A percentile compares a stretch with the other conserved stretches of the same genome.
Evolutionary conservation across 1,284 basidiomycete genomes (phyloP).

Genomic region (Pulveroboletus sp.): DNA sequence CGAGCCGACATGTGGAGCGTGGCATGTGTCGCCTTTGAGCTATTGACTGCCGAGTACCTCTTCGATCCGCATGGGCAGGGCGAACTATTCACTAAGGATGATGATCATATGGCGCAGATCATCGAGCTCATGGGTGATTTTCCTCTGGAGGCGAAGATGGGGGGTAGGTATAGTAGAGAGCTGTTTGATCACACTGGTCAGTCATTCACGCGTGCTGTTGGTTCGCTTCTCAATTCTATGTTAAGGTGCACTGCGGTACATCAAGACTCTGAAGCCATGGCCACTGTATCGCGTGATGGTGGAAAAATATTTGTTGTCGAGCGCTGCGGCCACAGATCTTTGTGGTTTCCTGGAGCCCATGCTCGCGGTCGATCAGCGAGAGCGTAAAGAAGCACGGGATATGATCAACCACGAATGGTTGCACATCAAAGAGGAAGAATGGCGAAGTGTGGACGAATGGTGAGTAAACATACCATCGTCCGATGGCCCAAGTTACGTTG

Average conservation of each 20-base stretch:
- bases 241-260: constrained; percentile 69
- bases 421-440: constrained; percentile 48
- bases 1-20: constrained; percentile 89
- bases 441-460: constrained; percentile 48
- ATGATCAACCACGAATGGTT: constrained; percentile 79
- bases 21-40: constrained; percentile 85
- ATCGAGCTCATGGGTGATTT: constrained; percentile 85
- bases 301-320: constrained; percentile 79
- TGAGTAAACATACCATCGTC: constrained; percentile 25
- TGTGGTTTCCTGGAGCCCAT: constrained; percentile 80
- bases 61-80: constrained; percentile 87
- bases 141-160: constrained; percentile 70
- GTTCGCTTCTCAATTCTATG: not conserved
- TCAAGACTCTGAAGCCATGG: constrained; percentile 81
- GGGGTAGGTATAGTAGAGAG: constrained; percentile 82
- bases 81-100: constrained; percentile 86
- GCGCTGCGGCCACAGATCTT: constrained; percentile 56
- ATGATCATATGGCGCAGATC: constrained; percentile 93
- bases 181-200: constrained; percentile 79
- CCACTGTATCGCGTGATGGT: constrained; percentile 79
- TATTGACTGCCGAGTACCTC: constrained; percentile 84
- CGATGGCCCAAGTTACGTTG: not conserved
- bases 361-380: constrained; percentile 70
- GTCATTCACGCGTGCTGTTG: constrained; percentile 23
- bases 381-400: constrained; percentile 71